Evolutionary conservation across 768 basidiomycete species (phyloP), one percentile per base, ranked within the genome.

Genomic region (Chalciporus sphaerocephalus): DNA sequence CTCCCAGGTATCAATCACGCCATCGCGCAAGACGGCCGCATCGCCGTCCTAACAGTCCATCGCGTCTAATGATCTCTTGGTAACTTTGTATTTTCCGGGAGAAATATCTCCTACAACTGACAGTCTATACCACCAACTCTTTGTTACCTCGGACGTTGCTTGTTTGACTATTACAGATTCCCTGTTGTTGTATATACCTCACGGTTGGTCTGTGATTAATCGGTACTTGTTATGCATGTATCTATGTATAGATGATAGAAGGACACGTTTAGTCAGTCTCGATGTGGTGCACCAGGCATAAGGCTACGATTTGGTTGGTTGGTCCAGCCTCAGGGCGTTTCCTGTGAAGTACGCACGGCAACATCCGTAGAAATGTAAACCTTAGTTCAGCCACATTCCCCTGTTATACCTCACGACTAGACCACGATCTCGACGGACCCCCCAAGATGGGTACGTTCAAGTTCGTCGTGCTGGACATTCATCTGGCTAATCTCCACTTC

Each of bases 11-110:
- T 89, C 25, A 91, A 87, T 58, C 91, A 91, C 59, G 83, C 75
- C 40, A 92, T 93, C 35, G 69, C 77, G 10, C 85, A 89, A 60
- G 91, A 92, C 58, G 90, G 90, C 6, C 75, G 75, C 21, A 76
- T 90, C 15, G 90, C 91, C n/a, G 68, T 92, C 23, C 69, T 92
- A 33, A 91, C 84, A 5, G 81, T 91, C 38, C 52, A 56, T 23
- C 76, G 81, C 17, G 61, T 75, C 20, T 77, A 51, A 61, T 20
- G 15, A 11, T 13, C 6, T 10, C 22, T 38, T 20, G 21, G 27
- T 15, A 32, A 25, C 15, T 30, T 16, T 15, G 17, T 25, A 30
- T 44, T 36, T 41, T 30, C 11, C 17, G 24, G 18, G n/a, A 33
- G 8, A 24, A 5, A 24, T 16, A 37, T 37, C n/a, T 22, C 34